These are phyloP conservation scores for Volvox africanus DNA, from an alignment of 139 green algal species.

Conservation along the genomic window DNA sequence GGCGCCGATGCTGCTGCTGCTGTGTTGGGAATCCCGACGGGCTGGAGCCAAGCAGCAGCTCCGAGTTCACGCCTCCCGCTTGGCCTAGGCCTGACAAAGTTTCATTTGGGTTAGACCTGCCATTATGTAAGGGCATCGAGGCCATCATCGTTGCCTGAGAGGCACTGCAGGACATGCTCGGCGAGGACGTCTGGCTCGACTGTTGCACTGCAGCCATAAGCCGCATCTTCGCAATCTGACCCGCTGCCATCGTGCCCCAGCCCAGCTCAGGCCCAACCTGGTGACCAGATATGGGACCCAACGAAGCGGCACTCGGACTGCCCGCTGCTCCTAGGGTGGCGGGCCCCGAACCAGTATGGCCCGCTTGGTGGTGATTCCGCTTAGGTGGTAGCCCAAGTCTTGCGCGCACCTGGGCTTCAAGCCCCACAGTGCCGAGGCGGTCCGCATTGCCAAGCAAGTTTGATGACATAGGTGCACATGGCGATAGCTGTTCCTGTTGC, in stretches of 20 bases:
- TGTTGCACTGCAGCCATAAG: not conserved
- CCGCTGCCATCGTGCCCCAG: not conserved
- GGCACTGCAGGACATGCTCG: not conserved
- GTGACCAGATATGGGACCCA: not conserved
- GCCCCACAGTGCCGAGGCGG: not conserved
- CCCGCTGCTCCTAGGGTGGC: too few relatives aligned
- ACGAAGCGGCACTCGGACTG: too few relatives aligned
- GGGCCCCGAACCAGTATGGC: not conserved
- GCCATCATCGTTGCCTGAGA: not conserved
- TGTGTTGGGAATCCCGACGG: not conserved
- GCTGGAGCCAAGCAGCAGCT: not conserved
- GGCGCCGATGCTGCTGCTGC: slow-evolving; percentile 18
- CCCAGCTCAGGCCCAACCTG: not conserved
- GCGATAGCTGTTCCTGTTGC: not conserved
- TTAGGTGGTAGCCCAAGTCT: slow-evolving; percentile 26
- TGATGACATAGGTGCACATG: not conserved
- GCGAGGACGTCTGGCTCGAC: slow-evolving; percentile 3
- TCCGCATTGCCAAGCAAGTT: not conserved
- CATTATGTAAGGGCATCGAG: not conserved
- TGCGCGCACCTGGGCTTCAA: slow-evolving; percentile 11
- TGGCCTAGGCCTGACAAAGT: not conserved
- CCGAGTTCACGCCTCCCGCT: not conserved
- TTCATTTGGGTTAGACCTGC: not conserved
- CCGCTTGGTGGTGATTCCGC: not conserved
- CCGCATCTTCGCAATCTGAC: not conserved